Conservation (phyloP, 2,329 filamentous ascomycete species). For the Cladophialophora exuberans region DNA sequence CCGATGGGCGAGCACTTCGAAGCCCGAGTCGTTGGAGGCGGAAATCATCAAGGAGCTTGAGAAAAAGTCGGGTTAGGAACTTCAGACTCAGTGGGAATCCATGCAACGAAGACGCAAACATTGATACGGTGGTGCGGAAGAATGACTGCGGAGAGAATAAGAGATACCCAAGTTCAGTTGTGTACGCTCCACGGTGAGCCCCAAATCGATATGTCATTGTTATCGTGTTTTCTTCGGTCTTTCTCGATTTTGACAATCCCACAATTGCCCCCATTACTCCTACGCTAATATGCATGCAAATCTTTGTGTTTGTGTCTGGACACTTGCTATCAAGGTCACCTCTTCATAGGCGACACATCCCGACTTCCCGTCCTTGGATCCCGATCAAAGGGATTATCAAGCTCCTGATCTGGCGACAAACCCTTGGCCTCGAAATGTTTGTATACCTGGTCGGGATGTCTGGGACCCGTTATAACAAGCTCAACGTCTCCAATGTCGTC, state of each 20-base stretch:
- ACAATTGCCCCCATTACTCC: not conserved
- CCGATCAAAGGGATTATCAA: slow-evolving; percentile 11
- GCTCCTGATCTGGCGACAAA: not conserved
- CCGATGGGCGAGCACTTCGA: slow-evolving; percentile 85
- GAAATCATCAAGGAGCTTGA: slow-evolving; percentile 75
- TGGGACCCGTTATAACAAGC: slow-evolving; percentile 3
- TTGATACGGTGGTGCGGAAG: no score
- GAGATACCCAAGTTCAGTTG: slow-evolving; percentile 6
- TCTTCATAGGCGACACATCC: not conserved
- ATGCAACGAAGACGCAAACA: no score
- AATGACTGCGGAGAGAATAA: not conserved
- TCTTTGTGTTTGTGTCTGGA: no score
- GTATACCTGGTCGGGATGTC: slow-evolving; percentile 9
- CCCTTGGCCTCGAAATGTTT: slow-evolving; percentile 7
- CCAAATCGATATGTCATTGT: no score
- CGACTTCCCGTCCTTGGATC: not conserved
- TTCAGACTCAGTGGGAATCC: no score
- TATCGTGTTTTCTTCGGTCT: not conserved
- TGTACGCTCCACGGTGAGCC: not conserved
- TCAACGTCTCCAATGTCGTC: slow-evolving; percentile 16
- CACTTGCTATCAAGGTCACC: not conserved
- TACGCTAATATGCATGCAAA: not conserved
- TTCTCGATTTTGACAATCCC: no score
- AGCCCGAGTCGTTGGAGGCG: slow-evolving; percentile 79
- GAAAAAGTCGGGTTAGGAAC: slow-evolving; percentile 39